A percentile compares a stretch with the other conserved stretches of the same genome.
phyloP scores from a whole-genome alignment of 306 rosid species.

The Fagus sylvatica region DNA sequence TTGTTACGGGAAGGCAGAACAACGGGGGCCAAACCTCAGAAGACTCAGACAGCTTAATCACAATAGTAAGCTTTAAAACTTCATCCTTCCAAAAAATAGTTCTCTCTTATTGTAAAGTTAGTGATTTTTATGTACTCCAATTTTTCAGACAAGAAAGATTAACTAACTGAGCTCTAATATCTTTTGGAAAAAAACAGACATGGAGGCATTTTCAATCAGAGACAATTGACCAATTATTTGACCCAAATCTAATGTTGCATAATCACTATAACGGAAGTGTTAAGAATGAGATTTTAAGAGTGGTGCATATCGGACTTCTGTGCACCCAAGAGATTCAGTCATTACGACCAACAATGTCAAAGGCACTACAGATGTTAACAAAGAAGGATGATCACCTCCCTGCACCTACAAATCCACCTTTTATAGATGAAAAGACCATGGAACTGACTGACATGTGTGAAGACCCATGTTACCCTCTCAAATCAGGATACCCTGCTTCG shows the following conservation, averaged over 20 bases:
- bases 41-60: slow-evolving; percentile 70
- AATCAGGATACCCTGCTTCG: slow-evolving; percentile 41
- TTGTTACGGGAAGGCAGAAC: slow-evolving; percentile 67
- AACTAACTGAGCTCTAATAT: neutral
- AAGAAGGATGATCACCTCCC: slow-evolving; percentile 62
- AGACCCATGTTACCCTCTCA: slow-evolving; percentile 40
- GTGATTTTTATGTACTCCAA: too few species aligned
- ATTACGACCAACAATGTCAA: slow-evolving; percentile 76
- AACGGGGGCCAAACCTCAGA: slow-evolving; percentile 71
- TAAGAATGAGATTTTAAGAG: slow-evolving; percentile 58
- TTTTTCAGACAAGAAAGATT: too few species aligned
- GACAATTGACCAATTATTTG: slow-evolving; percentile 53
- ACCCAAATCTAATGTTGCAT: slow-evolving; percentile 62
- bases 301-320: slow-evolving; percentile 74
- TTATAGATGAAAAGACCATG: slow-evolving; percentile 83
- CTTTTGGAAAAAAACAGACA: slow-evolving; percentile 47
- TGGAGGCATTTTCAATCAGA: slow-evolving; percentile 85
- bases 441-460: slow-evolving; percentile 60
- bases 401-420: slow-evolving; percentile 84
- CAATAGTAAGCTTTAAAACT: slow-evolving; percentile 49
- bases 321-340: slow-evolving; percentile 86
- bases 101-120: too few species aligned
- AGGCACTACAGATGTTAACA: slow-evolving; percentile 68
- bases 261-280: slow-evolving; percentile 31
- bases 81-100: neutral